Base-by-base conservation (phyloP, 129 eudicot species). In the Artemisia annua region DNA sequence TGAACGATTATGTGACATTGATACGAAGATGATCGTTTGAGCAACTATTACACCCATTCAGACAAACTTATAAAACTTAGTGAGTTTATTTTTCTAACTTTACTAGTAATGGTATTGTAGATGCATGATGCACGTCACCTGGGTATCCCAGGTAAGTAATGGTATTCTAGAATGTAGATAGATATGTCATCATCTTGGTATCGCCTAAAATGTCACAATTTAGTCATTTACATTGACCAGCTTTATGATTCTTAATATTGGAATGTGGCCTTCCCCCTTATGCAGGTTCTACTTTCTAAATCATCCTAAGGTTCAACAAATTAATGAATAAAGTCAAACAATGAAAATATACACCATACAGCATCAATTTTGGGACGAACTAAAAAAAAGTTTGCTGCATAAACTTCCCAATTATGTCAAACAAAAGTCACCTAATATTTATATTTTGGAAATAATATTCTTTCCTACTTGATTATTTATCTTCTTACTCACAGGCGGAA, bases 171-270 rank as follows among this genome's bases (percentile, higher is more conserved):
- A 63, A 10, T 66, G 44, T 44, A 66, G 19, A n/a, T n/a, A 67
- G 19, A 13, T 24, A n/a, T 50, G n/a, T 24, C n/a, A 10, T 32
- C 44, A 57, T 49, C 43, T 44, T 71, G 55, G 14, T 44, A 71
- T 57, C 13, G 18, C 14, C 16, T 14, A 67, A 22, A 19, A 15
- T 7, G 48, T 0, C 2, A 1, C 18, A 11, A 72, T n/a, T n/a
- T n/a, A n/a, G n/a, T n/a, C n/a, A 22, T 22, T 49, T 14, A 73
- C 17, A 48, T 5, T 30, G 4, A 64, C 51, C 2, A 17, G 15
- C 26, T 3, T 28, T 24, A 49, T 72, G 70, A 73, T 73, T 49
- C 70, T 35, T 73, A 17, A 28, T 11, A 49, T 73, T 73, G 78
- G 53, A 73, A 48, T 20, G 43, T 35, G 18, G n/a, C 28, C 7